Percentiles rank a stretch among this genome's conserved stretches.
phyloP scores from a whole-genome alignment of 2,329 filamentous ascomycete species.

The Sclerotinia nivalis region DNA sequence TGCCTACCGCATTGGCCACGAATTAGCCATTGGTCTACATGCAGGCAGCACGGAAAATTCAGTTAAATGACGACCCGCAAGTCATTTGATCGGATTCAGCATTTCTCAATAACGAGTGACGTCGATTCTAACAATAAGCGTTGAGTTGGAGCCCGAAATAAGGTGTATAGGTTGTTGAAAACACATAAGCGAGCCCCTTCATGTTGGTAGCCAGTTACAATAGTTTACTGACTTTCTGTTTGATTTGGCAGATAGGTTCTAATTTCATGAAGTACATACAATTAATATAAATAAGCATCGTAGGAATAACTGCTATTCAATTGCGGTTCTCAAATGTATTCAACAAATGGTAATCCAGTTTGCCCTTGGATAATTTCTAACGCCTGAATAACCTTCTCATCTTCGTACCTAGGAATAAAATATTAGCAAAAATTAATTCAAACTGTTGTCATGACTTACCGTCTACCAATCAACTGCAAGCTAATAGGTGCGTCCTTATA shows the following conservation, averaged over 20 bases:
- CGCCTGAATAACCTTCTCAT: conserved; percentile 44
- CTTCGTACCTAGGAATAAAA: conserved; percentile 40
- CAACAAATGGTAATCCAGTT: conserved; percentile 40
- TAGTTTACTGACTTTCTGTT: neutral
- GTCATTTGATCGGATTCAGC: too few relatives aligned
- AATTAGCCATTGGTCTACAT: neutral
- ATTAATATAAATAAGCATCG: too few relatives aligned
- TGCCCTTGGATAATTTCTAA: conserved; percentile 42
- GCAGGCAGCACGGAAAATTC: neutral
- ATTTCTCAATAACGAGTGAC: neutral
- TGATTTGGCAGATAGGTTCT: neutral
- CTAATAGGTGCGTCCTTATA: conserved; percentile 46
- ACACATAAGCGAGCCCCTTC: conserved; percentile 13
- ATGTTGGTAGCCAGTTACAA: neutral
- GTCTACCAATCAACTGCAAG: conserved; percentile 45
- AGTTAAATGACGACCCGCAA: too few relatives aligned
- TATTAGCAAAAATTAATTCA: conserved; percentile 25
- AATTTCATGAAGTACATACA: neutral
- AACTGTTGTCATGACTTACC: conserved; percentile 28
- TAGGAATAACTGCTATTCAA: too few relatives aligned
- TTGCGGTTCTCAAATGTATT: conserved; percentile 29
- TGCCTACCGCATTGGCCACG: neutral
- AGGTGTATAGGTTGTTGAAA: neutral
- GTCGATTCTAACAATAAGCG: neutral
- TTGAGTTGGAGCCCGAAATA: neutral